A percentile compares a stretch with the other conserved stretches of the same genome.
Conservation (phyloP, 495 filamentous ascomycete species). For the Penicillium riverlandense region DNA sequence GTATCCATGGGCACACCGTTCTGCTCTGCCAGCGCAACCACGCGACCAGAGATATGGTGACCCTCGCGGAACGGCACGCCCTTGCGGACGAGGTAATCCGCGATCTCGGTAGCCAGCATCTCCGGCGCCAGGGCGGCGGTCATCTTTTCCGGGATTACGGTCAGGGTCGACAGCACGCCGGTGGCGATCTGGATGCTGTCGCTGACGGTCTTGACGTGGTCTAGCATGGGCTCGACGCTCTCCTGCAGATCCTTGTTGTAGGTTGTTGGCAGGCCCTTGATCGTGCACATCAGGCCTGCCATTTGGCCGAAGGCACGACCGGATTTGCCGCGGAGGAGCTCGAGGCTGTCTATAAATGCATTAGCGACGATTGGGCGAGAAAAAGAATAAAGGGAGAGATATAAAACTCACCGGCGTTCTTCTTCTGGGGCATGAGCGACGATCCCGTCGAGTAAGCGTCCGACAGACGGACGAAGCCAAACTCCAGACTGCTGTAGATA, state of each 20-base stretch:
- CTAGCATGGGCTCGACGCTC: slow-evolving; percentile 78
- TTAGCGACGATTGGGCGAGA: background rate
- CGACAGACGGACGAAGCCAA: slow-evolving; percentile 73
- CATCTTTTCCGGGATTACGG: slow-evolving; percentile 69
- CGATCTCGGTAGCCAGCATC: slow-evolving; percentile 78
- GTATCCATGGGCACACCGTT: slow-evolving; percentile 67
- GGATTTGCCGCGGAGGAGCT: slow-evolving; percentile 81
- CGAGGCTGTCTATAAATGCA: slow-evolving; percentile 65
- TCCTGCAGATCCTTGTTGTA: slow-evolving; percentile 98
- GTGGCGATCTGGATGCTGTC: slow-evolving; percentile 85
- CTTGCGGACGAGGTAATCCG: slow-evolving; percentile 87
- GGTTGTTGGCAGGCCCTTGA: slow-evolving; percentile 82
- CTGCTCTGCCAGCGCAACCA: slow-evolving; percentile 71
- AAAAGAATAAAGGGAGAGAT: background rate
- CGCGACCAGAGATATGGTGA: slow-evolving; percentile 79
- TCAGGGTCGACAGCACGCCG: slow-evolving; percentile 62
- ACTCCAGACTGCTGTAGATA: slow-evolving; percentile 77
- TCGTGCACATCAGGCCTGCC: slow-evolving; percentile 78
- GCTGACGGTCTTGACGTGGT: slow-evolving; percentile 77
- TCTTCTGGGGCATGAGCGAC: slow-evolving; percentile 90
- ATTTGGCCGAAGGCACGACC: slow-evolving; percentile 84
- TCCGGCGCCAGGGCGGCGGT: slow-evolving; percentile 62
- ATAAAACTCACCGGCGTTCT: slow-evolving; percentile 33
- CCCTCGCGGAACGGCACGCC: slow-evolving; percentile 73
- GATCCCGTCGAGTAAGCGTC: slow-evolving; percentile 83